Base-by-base conservation (phyloP, 345 rosid genomes). In the Citrus sp. region DNA sequence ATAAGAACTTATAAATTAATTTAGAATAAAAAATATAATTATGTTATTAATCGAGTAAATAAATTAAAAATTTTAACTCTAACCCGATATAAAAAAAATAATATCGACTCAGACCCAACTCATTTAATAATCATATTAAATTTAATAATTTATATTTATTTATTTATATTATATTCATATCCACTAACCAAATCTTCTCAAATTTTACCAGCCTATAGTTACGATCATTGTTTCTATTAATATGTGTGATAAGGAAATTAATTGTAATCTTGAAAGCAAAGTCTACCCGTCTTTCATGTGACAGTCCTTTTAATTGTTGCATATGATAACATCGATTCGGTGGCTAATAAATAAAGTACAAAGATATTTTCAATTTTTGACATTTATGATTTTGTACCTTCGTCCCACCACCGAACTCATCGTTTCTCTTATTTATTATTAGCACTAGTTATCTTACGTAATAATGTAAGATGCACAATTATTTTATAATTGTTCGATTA, bases 101-200 rank as follows among this genome's bases (percentile, higher is more conserved):
- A 0, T 37, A 0, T 37, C 8, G 4, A 6, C 0, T 37, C 1
- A 37, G 0, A 37, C 1, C 0, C 0, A 2, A 42, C 0, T 42
- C 0, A 42, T 0, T 10, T 42, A 42, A 42, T 42, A 10, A 42
- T 2, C 0, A 0, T 42, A 0, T 42, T 0, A 42, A 42, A 42
- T 42, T 10, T 42, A 42, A 42, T 42, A 2, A 42, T 0, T 10
- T 42, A 42, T 9, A 40, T 10, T 0, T 40, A 40, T 40, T 40
- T 40, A 40, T 9, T 40, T 0, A 0, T 40, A 9, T 9, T 2
- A 9, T 40, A 2, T 40, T 8, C 3, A 0, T 8, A 8, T 38
- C 0, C 0, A 38, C 0, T 8, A 40, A 9, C 2, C 3, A 1
- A 0, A 1, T 35, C 38, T 35, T 35, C 5, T 35, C 38, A 9